These are phyloP conservation scores for Stentor coeruleus DNA, from an alignment of 73 alveolate species.

Conservation along the genomic window DNA sequence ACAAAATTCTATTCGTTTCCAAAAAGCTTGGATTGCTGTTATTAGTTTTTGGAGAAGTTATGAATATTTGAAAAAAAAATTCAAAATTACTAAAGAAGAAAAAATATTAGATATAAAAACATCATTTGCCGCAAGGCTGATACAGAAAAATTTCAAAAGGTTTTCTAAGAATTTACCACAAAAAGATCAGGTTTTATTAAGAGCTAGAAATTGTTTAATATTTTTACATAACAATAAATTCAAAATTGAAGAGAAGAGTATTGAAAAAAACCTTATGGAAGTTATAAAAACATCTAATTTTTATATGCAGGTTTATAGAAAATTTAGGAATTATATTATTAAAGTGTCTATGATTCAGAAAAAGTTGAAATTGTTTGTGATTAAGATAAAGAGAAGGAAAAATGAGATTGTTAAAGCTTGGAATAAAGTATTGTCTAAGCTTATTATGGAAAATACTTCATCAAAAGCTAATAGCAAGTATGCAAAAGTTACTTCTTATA, in stretches of 20 bases:
- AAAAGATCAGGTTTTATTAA: neutral
- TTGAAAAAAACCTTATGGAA: neutral
- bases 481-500: too few species aligned
- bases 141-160: neutral
- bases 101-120: too few species aligned
- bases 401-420: neutral
- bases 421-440: neutral
- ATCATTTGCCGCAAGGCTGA: neutral
- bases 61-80: too few species aligned
- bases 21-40: neutral
- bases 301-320: neutral
- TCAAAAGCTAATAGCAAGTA: too few species aligned
- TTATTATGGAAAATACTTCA: neutral
- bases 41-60: neutral
- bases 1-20: neutral
- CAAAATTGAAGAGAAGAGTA: neutral
- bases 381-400: too few species aligned
- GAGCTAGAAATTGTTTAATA: too few species aligned
- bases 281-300: neutral
- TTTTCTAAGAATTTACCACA: neutral
- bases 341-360: neutral
- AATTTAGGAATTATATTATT: neutral
- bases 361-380: too few species aligned
- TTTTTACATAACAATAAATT: too few species aligned
- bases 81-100: neutral